Conservation (phyloP, 176 grass and related monocot genomes). For the Thalia dealbata region DNA sequence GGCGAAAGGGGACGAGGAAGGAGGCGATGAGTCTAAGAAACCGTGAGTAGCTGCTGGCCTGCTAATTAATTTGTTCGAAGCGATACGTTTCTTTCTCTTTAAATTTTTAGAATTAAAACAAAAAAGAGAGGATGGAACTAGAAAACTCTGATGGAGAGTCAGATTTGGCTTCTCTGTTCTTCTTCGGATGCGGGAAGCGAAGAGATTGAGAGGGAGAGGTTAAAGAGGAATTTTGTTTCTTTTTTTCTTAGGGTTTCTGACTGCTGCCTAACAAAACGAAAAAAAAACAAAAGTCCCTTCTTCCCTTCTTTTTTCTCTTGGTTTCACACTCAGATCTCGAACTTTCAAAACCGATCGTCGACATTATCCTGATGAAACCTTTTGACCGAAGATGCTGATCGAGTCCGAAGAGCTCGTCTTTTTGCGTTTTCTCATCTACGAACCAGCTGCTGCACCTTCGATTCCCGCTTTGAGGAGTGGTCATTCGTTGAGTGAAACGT, state of each 20-base stretch:
- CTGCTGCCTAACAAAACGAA: conserved; percentile 22
- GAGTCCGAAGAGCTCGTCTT: not conserved
- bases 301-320: not conserved
- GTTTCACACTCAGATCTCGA: not conserved
- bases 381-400: not conserved
- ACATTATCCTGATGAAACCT: too few species aligned
- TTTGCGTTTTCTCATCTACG: too few species aligned
- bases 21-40: conserved; percentile 47
- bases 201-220: too few species aligned
- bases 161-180: not conserved
- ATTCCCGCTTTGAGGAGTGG: too few species aligned
- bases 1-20: conserved; percentile 23
- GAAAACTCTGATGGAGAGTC: not conserved
- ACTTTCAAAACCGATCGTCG: too few species aligned
- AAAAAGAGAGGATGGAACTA: not conserved
- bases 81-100: not conserved
- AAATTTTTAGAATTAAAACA: too few species aligned
- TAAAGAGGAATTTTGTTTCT: conserved; percentile 28
- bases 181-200: too few species aligned
- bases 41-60: conserved; percentile 34
- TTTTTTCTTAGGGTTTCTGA: conserved; percentile 33
- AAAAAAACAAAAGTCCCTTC: conserved; percentile 28
- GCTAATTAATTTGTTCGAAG: too few species aligned
- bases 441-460: too few species aligned
- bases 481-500: not conserved